A percentile compares a stretch with the other conserved stretches of the same genome.
Conservation (phyloP, 768 basidiomycete genomes). For the Boletus speciosus region DNA sequence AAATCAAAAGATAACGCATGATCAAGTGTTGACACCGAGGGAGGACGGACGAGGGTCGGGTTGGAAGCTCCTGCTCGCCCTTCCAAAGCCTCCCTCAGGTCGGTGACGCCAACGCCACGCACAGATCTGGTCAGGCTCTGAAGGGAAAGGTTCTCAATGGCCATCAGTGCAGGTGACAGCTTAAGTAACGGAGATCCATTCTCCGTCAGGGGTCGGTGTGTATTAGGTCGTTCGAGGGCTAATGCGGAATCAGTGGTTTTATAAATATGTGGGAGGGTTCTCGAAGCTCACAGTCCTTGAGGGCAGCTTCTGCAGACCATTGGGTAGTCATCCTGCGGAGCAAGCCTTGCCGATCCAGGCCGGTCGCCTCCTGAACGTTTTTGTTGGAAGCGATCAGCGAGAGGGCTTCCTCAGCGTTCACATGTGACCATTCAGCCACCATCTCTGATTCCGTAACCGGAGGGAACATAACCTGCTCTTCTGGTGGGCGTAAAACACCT, state of each 20-base stretch:
- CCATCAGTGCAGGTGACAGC: slow-evolving; percentile 84
- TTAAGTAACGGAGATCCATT: slow-evolving; percentile 72
- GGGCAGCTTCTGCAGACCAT: slow-evolving; percentile 76
- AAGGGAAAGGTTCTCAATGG: slow-evolving; percentile 85
- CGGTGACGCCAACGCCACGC: slow-evolving; percentile 80
- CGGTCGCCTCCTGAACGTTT: slow-evolving; percentile 60
- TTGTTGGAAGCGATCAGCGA: slow-evolving; percentile 49
- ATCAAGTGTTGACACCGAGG: slow-evolving; percentile 76
- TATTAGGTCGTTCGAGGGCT: slow-evolving; percentile 56
- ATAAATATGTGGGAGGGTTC: slow-evolving; percentile 11
- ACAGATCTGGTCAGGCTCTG: slow-evolving; percentile 79
- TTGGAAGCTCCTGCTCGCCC: slow-evolving; percentile 83
- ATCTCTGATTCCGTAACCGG: slow-evolving; percentile 21
- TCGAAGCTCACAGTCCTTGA: slow-evolving; percentile 64
- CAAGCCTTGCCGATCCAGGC: slow-evolving; percentile 56
- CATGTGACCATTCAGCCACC: slow-evolving; percentile 31
- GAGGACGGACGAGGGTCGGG: slow-evolving; percentile 59
- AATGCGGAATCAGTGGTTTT: slow-evolving; percentile 5
- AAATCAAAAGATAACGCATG: slow-evolving; percentile 52
- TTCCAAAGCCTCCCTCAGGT: slow-evolving; percentile 85
- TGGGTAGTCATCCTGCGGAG: slow-evolving; percentile 48
- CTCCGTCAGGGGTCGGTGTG: slow-evolving; percentile 63
- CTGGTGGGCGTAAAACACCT: slow-evolving; percentile 43
- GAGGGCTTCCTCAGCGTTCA: slow-evolving; percentile 56
- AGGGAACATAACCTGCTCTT: slow-evolving; percentile 43